A percentile compares a stretch with the other conserved stretches of the same genome.
Evolutionary conservation across 1,284 basidiomycete species (phyloP).

Genomic region (Malassezia sympodialis): DNA sequence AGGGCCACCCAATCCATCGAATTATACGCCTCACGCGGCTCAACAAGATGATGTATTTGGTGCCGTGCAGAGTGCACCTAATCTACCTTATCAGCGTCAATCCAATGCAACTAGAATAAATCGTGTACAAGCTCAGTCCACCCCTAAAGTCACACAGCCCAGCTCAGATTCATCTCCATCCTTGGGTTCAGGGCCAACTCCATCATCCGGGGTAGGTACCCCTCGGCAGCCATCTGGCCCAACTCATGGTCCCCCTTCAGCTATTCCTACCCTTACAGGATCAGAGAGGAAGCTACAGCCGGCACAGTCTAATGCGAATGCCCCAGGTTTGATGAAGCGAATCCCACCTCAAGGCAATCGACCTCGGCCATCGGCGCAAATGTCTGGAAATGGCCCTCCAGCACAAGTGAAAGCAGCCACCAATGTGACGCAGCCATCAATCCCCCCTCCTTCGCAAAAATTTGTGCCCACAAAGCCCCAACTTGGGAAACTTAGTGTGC

Average conservation of each 20-base stretch:
- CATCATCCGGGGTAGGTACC: neutral
- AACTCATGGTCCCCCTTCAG: neutral
- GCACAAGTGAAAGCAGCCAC: neutral
- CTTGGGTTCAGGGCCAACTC: neutral
- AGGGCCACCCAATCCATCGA: neutral
- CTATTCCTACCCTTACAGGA: neutral
- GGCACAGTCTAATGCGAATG: neutral
- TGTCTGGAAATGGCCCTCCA: neutral
- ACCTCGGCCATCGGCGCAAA: neutral
- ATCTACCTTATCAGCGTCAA: neutral
- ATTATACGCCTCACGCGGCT: neutral
- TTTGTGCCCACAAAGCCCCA: neutral
- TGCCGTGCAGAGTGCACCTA: neutral
- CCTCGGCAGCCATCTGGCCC: neutral
- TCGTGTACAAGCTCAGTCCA: neutral
- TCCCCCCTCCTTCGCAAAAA: neutral
- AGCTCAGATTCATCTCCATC: neutral
- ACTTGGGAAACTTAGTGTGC: neutral
- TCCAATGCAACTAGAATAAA: neutral
- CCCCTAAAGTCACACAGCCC: neutral
- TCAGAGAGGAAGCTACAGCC: neutral
- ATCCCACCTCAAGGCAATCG: neutral
- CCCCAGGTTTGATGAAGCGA: neutral
- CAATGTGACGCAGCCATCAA: neutral
- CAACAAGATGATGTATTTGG: constrained; percentile 5